phyloP scores from a whole-genome alignment of 2,329 filamentous ascomycete species.

The Lecanosticta acicola region DNA sequence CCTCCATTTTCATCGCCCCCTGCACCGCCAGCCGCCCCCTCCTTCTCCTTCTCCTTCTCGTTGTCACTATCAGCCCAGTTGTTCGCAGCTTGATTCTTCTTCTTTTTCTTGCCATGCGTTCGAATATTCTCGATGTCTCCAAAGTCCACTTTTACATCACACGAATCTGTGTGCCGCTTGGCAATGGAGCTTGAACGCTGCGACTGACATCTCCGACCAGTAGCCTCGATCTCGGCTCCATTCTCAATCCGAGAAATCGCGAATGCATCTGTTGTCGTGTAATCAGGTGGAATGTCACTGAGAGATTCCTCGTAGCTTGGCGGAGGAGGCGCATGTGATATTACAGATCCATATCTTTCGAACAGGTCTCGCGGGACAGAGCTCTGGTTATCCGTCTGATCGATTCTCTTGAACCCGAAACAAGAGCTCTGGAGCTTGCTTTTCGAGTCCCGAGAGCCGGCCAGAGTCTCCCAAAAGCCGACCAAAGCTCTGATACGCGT shows the following conservation, averaged over 20 bases:
- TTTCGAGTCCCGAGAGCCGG: slow-evolving; percentile 4
- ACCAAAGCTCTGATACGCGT: slow-evolving; percentile 23
- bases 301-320: slow-evolving; percentile 42
- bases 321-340: slow-evolving; percentile 25
- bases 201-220: not conserved
- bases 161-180: not conserved
- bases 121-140: slow-evolving; percentile 47
- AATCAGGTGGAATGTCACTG: slow-evolving; percentile 41
- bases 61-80: slow-evolving; percentile 44
- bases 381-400: not conserved
- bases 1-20: slow-evolving; percentile 35
- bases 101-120: slow-evolving; percentile 51
- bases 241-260: slow-evolving; percentile 12
- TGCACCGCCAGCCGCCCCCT: slow-evolving; percentile 27
- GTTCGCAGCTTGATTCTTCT: slow-evolving; percentile 39
- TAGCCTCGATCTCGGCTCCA: slow-evolving; percentile 2
- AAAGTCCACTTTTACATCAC: slow-evolving; percentile 51
- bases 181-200: not conserved
- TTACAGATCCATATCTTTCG: slow-evolving; percentile 9
- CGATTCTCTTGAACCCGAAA: not conserved
- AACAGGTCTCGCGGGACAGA: slow-evolving; percentile 18
- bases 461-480: slow-evolving; percentile 22
- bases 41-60: slow-evolving; percentile 41
- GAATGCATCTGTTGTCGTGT: slow-evolving; percentile 32
- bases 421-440: not conserved